Percentiles rank a stretch among this genome's conserved stretches.
These are phyloP conservation scores for Excoecaria cochinchinensis DNA, from an alignment of 345 rosid genomes.

Conservation along the genomic window DNA sequence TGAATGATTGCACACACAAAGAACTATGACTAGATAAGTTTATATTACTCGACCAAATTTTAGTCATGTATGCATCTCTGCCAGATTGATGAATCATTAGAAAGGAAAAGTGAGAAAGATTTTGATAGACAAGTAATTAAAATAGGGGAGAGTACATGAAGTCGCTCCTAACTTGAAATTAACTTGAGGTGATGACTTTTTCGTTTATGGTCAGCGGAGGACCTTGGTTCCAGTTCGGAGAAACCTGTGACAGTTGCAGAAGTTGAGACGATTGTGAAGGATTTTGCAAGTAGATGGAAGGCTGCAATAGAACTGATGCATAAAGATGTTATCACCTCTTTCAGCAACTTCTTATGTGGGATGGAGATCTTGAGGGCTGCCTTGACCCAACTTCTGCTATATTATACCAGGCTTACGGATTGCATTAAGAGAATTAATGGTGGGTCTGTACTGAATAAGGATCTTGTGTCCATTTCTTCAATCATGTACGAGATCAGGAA, in stretches of 20 bases:
- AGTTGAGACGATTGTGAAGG: slow-evolving; percentile 83
- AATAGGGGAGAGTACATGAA: too few species aligned
- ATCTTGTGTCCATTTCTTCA: slow-evolving; percentile 83
- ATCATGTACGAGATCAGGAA: slow-evolving; percentile 98
- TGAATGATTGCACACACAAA: neutral
- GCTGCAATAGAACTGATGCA: slow-evolving; percentile 95
- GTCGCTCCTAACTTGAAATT: neutral
- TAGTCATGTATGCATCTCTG: neutral
- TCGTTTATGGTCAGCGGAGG: slow-evolving; percentile 62
- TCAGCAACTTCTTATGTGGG: slow-evolving; percentile 93
- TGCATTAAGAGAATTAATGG: slow-evolving; percentile 74
- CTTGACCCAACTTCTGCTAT: slow-evolving; percentile 87
- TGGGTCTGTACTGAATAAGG: slow-evolving; percentile 83
- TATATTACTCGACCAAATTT: neutral
- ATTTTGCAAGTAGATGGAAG: slow-evolving; percentile 90
- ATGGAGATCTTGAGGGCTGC: slow-evolving; percentile 98
- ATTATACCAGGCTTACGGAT: slow-evolving; percentile 88
- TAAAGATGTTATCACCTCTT: slow-evolving; percentile 96
- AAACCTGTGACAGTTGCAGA: slow-evolving; percentile 65
- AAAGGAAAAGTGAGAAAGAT: too few species aligned
- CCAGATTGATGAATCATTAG: neutral
- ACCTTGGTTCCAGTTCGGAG: slow-evolving; percentile 58
- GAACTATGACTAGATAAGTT: neutral
- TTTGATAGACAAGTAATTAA: too few species aligned
- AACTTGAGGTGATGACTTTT: neutral